Base-by-base conservation (phyloP, 2,329 filamentous ascomycete genomes). In the Trichoderma aggressivum region DNA sequence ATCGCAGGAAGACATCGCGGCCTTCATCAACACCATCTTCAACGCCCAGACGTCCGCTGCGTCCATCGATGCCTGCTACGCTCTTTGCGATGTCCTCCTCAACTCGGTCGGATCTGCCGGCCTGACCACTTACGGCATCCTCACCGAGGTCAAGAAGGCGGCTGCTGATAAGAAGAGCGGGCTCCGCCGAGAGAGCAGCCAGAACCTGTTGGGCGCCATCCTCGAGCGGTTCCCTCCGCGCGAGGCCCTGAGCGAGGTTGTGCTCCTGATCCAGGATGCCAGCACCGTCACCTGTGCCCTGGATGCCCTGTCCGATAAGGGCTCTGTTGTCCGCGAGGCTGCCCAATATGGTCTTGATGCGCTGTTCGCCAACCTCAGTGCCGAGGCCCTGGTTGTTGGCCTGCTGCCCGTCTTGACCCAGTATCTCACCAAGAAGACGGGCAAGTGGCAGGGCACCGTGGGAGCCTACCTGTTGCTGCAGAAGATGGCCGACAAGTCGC, bases 381-480 rank as follows among this genome's bases (percentile, higher is more conserved):
- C 94, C 70, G 96, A 98, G 84, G 90, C 93, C 63, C 88, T 97
- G 78, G 91, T 97, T 66, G 88, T 89, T 74, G 94, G 92, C 24
- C 87, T 99, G 55, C 85, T 99, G 65, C 94, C 96, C 3, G 87
- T 89, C 18, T 84, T 99, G 53, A 83, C 86, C 73, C 82, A 86
- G 66, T 98, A 98, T 80, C 86, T 99, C 34, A 86, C 86, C 79
- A 97, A 94, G 83, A 90, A 89, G 78, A 92, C 94, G 18, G 94
- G 93, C 75, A 99, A 99, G 84, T 99, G 96, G 96, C 96, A 99
- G 83, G 96, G 96, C 72, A 93, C 93, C 18, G 93, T 98, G 67
- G 94, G 92, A 72, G 96, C 93, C 59, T 91, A 92, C 79, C 90
- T 92, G 81, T 82, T 98, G 74, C 84, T 99, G 71, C 94, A 96